Conservation (phyloP, 768 basidiomycete genomes). For the Mycena galopus region DNA sequence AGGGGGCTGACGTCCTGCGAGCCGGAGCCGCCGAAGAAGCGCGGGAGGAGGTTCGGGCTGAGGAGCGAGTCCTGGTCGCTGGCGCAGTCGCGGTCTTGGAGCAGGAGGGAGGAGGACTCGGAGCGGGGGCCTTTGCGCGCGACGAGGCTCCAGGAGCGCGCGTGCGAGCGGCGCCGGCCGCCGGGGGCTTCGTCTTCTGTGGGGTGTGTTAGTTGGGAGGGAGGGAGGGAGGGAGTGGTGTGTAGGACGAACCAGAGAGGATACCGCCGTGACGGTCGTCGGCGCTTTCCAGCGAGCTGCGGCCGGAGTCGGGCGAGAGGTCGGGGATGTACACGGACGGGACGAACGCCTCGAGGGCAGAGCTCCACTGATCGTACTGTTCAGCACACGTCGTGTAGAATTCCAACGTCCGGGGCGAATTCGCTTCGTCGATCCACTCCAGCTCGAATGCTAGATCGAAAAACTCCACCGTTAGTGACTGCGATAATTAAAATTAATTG, state of each 20-base stretch:
- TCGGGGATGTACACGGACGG: slow-evolving; percentile 38
- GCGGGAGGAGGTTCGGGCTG: slow-evolving; percentile 54
- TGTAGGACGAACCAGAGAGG: slow-evolving; percentile 35
- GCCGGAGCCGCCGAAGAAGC: slow-evolving; percentile 44
- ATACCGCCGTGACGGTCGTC: slow-evolving; percentile 22
- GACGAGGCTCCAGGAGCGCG: slow-evolving; percentile 55
- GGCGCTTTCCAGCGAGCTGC: slow-evolving; percentile 31
- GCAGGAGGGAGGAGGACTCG: slow-evolving; percentile 52
- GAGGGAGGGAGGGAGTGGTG: too few relatives aligned
- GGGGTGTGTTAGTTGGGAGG: background rate
- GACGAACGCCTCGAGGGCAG: slow-evolving; percentile 44
- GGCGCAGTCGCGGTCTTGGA: slow-evolving; percentile 36
- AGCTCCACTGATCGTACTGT: slow-evolving; percentile 46
- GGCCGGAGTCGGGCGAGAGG: background rate
- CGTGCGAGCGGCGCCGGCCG: slow-evolving; percentile 40
- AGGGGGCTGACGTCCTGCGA: slow-evolving; percentile 35
- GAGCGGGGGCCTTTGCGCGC: slow-evolving; percentile 54
- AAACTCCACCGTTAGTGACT: background rate
- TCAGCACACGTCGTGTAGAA: slow-evolving; percentile 31
- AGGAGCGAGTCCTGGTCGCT: slow-evolving; percentile 45
- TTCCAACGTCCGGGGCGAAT: slow-evolving; percentile 17
- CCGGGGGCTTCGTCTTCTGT: slow-evolving; percentile 40
- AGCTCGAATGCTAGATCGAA: slow-evolving; percentile 47
- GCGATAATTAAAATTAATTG: background rate
- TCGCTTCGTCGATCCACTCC: slow-evolving; percentile 44